Evolutionary conservation across 345 rosid genomes (phyloP).

Genomic region (Eucalyptus viminalis): DNA sequence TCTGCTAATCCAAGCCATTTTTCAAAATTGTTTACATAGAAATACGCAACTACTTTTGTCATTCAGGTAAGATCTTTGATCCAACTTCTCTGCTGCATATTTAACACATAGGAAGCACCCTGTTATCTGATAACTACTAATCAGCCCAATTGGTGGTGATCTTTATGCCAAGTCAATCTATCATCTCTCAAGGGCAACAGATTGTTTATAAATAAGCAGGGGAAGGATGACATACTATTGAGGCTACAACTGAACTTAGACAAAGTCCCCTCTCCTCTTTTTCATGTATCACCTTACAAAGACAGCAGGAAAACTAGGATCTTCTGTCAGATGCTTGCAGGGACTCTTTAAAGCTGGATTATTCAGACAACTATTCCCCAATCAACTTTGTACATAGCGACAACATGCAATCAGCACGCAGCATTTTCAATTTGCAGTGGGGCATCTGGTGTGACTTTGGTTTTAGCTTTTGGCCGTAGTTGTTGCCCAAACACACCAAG

Average conservation of each 20-base stretch:
- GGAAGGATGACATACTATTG: not conserved
- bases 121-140: not conserved
- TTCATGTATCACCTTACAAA: not conserved
- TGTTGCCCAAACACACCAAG: not conserved
- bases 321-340: not conserved
- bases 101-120: not conserved
- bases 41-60: not conserved
- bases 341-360: not conserved
- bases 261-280: not conserved
- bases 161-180: not conserved
- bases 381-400: not conserved
- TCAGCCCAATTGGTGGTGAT: not conserved
- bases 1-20: not conserved
- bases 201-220: not conserved
- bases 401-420: not conserved
- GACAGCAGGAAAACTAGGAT: not conserved
- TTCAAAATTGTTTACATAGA: not conserved
- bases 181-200: not conserved
- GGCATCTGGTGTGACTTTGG: not conserved
- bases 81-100: not conserved
- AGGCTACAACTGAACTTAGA: not conserved
- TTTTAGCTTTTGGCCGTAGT: not conserved
- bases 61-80: not conserved
- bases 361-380: not conserved
- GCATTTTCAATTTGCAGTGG: not conserved